Base-by-base conservation (phyloP, 2,329 filamentous ascomycete species). In the Aspergillus tanneri region DNA sequence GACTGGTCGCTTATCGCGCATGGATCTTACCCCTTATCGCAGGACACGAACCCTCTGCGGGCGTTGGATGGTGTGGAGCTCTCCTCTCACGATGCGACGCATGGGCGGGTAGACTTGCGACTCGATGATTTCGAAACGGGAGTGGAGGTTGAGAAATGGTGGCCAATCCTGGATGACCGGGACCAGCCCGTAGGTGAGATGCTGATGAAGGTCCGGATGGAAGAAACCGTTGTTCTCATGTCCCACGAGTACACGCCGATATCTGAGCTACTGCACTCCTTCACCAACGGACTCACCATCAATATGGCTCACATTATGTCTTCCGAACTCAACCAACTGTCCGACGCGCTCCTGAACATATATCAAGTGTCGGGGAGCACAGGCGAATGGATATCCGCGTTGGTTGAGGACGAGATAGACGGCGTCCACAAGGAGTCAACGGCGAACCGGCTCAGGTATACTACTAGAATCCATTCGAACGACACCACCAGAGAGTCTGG, bases 371-470 rank as follows among this genome's bases (percentile, higher is more conserved):
- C 90, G 2, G 90, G 89, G 0, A 82, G 83, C 28, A 87, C 88
- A 2, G 80, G 81, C 35, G 90, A 96, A 50, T 99, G 93, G 93
- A 79, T 99, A 18, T 93, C 90, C 77, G 85, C 89, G 2, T 76
- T 99, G 32, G 88, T 96, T 0, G 93, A 99, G 68, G 92, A 97
- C 64, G 93, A 99, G 68, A 97, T 99, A 48, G 93, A 97, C 62
- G 92, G 92, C 0, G 85, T 93, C 14, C 83, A 90, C 46, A 95
- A 86, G 63, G 90, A 96, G 58, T 83, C 84, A 11, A 83, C 86
- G 0, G 81, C 86, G 54, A 89, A 74, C 52, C 65, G 81, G 28
- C 65, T 84, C 41, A 71, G 81, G 25, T 84, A 83, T 63, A 81
- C 76, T 37, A 85, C 76, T 77, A 87, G 78, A 65, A 84, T 77